Conservation (phyloP, 2,329 filamentous ascomycete genomes). For the Sclerotinia subarctica region DNA sequence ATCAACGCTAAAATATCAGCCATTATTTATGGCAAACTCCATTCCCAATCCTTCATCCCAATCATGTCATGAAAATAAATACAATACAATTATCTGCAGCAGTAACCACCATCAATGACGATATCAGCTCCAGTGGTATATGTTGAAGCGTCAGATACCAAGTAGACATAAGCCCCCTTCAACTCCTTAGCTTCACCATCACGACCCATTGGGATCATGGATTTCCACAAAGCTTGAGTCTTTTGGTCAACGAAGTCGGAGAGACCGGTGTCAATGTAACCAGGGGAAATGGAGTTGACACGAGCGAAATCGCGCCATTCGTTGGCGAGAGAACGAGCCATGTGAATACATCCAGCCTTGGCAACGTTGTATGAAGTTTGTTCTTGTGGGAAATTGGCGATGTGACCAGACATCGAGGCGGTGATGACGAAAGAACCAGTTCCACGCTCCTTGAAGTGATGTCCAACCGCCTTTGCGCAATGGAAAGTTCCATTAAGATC, state of each 20-base stretch:
- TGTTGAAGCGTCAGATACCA: constrained; percentile 45
- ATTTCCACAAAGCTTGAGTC: constrained; percentile 55
- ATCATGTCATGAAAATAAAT: constrained; percentile 2
- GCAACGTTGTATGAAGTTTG: constrained; percentile 63
- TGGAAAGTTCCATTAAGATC: constrained; percentile 64
- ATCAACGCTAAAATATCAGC: constrained; percentile 1
- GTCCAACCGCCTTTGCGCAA: constrained; percentile 65
- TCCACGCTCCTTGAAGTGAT: constrained; percentile 64
- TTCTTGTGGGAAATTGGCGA: constrained; percentile 58
- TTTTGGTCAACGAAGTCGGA: constrained; percentile 62
- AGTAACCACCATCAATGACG: constrained; percentile 49
- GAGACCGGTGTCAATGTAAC: constrained; percentile 63
- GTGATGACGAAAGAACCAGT: constrained; percentile 65
- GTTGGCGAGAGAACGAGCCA: constrained; percentile 62
- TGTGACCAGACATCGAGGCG: constrained; percentile 57
- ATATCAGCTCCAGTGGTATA: constrained; percentile 51
- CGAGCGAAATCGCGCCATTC: constrained; percentile 69
- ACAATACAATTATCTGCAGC: constrained; percentile 25
- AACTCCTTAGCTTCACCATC: constrained; percentile 60
- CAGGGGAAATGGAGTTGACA: constrained; percentile 65
- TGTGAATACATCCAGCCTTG: constrained; percentile 65
- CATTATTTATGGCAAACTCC: constrained; percentile 12
- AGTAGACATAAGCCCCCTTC: constrained; percentile 55
- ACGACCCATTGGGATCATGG: constrained; percentile 58
- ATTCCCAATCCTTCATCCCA: constrained; percentile 5